Percentiles rank a stretch among this genome's conserved stretches.
Conservation (phyloP, 768 basidiomycete species). For the Kwoniella botswanensis region DNA sequence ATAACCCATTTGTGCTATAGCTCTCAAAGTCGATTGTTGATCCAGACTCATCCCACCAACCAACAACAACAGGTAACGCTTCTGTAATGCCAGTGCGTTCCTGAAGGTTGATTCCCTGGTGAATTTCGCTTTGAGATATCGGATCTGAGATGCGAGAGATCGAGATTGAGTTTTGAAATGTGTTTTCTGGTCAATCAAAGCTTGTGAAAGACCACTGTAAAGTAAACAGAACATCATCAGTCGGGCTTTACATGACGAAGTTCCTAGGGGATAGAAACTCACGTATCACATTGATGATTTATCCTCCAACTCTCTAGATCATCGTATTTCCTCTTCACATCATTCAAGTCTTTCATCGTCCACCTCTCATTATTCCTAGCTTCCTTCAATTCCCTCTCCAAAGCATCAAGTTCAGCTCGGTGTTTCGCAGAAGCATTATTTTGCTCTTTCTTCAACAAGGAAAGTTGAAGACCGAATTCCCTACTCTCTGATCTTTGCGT, state of each 20-base stretch:
- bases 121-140: slow-evolving; percentile 89
- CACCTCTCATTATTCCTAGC: slow-evolving; percentile 10
- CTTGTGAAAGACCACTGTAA: slow-evolving; percentile 3
- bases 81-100: slow-evolving; percentile 79
- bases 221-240: not conserved
- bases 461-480: slow-evolving; percentile 32
- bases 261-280: slow-evolving; percentile 59
- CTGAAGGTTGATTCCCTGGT: slow-evolving; percentile 82
- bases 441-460: slow-evolving; percentile 36
- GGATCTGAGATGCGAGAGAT: slow-evolving; percentile 82
- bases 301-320: slow-evolving; percentile 61
- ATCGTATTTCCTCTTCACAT: slow-evolving; percentile 12
- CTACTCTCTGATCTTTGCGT: slow-evolving; percentile 52
- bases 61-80: slow-evolving; percentile 80
- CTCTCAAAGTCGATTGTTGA: slow-evolving; percentile 53
- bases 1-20: slow-evolving; percentile 56
- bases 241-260: too few relatives aligned
- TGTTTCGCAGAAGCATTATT: slow-evolving; percentile 3
- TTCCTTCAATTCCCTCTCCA: slow-evolving; percentile 23
- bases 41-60: slow-evolving; percentile 60
- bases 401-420: slow-evolving; percentile 22
- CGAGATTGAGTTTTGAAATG: slow-evolving; percentile 43
- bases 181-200: slow-evolving; percentile 30
- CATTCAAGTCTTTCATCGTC: slow-evolving; percentile 19
- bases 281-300: slow-evolving; percentile 58